Conservation (phyloP, 176 grass and related monocot species). For the Eremochloa ophiuroides region DNA sequence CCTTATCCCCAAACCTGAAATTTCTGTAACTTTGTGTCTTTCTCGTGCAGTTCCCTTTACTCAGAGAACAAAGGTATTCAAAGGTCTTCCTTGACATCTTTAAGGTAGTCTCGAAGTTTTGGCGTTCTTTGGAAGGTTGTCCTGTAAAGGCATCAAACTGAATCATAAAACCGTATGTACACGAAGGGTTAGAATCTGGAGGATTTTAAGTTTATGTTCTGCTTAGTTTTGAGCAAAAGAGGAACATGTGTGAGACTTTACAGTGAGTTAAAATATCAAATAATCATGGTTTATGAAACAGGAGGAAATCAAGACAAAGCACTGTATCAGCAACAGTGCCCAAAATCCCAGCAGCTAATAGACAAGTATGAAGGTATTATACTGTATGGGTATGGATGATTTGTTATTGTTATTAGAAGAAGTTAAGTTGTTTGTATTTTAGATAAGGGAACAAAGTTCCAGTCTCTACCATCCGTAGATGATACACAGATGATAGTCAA, state of each 20-base stretch:
- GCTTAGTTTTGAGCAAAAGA: not conserved
- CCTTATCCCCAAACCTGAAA: slow-evolving; percentile 42
- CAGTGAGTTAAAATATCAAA: not conserved
- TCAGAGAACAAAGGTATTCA: slow-evolving; percentile 68
- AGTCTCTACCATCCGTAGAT: too few species aligned
- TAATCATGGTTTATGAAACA: not conserved
- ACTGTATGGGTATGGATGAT: slow-evolving; percentile 8
- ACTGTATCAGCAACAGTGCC: not conserved
- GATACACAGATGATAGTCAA: too few species aligned
- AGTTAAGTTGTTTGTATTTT: not conserved
- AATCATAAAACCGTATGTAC: not conserved
- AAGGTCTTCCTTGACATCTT: slow-evolving; percentile 87
- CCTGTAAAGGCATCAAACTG: slow-evolving; percentile 36
- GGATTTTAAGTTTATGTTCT: not conserved
- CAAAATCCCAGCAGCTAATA: not conserved
- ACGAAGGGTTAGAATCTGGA: slow-evolving; percentile 6
- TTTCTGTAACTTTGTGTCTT: slow-evolving; percentile 32
- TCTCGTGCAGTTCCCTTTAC: slow-evolving; percentile 43
- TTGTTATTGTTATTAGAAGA: slow-evolving; percentile 4
- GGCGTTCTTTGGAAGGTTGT: slow-evolving; percentile 27
- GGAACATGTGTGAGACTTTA: not conserved
- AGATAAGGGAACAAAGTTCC: too few species aligned
- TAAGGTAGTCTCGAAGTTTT: slow-evolving; percentile 58
- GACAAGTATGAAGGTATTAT: not conserved
- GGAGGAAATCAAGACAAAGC: not conserved